phyloP scores from a whole-genome alignment of 352 stramenopile species.

The Pythium phragmiticola region DNA sequence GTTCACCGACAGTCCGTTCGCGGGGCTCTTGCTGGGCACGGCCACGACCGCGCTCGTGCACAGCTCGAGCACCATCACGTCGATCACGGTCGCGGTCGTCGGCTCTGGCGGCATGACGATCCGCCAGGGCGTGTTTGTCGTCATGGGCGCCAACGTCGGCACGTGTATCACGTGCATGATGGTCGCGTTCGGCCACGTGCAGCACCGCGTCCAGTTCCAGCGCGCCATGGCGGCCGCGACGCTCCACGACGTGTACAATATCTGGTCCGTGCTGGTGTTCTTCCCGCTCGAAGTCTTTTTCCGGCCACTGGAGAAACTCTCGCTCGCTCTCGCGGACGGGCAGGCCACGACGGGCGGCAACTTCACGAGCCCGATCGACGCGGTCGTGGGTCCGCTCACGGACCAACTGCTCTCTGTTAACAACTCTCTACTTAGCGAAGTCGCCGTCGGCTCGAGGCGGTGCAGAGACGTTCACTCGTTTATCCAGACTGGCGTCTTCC shows the following conservation, averaged over 20 bases:
- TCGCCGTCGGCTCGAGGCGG: conserved; percentile 6
- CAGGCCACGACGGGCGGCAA: conserved; percentile 16
- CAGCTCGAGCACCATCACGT: conserved; percentile 36
- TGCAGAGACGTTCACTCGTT: conserved; percentile 42
- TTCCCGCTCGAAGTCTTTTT: conserved; percentile 36
- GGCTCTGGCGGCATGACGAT: conserved; percentile 13
- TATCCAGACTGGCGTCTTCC: conserved; percentile 40
- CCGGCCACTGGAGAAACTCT: conserved; percentile 36
- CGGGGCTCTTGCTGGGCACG: conserved; percentile 76
- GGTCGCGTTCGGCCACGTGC: conserved; percentile 14
- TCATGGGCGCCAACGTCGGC: conserved; percentile 80
- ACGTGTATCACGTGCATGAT: conserved; percentile 20
- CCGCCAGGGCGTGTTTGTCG: conserved; percentile 64
- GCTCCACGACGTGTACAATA: conserved; percentile 21
- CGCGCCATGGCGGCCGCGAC: conserved; percentile 30
- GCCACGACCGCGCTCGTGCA: conserved; percentile 52
- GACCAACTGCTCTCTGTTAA: conserved; percentile 16
- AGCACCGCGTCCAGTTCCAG: conserved; percentile 32
- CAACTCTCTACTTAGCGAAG: conserved; percentile 11
- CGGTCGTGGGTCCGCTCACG: conserved; percentile 26
- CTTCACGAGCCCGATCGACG: conserved; percentile 27
- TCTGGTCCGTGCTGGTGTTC: conserved; percentile 15
- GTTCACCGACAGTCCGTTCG: conserved; percentile 71
- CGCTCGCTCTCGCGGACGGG: conserved; percentile 16
- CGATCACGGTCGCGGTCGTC: conserved; percentile 11